phyloP scores from a whole-genome alignment of 83 land plant genomes.

The Thuja plicata region DNA sequence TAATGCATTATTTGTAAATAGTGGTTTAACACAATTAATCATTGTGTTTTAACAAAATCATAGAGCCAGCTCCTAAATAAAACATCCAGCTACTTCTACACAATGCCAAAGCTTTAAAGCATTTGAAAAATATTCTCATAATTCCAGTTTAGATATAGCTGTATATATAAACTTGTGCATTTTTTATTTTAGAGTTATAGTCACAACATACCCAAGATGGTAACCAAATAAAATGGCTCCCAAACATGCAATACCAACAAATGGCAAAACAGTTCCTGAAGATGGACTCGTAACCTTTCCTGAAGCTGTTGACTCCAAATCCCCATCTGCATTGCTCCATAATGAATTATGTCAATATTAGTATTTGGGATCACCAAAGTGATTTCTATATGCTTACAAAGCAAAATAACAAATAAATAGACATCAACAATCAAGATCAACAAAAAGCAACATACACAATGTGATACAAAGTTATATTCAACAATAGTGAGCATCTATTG shows the following conservation, averaged over 20 bases:
- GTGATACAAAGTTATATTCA: neutral
- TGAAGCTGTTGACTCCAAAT: conserved; percentile 44
- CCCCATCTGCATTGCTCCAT: conserved; percentile 41
- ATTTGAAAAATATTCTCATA: neutral
- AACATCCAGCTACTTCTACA: neutral
- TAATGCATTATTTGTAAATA: neutral
- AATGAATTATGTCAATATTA: neutral
- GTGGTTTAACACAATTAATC: neutral
- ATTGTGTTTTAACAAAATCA: neutral
- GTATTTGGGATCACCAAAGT: neutral
- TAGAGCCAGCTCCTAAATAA: neutral
- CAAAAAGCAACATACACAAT: neutral
- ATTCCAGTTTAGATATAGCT: neutral
- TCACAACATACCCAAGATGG: conserved; percentile 83
- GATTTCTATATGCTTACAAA: neutral
- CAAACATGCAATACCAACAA: conserved; percentile 92
- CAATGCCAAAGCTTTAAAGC: neutral
- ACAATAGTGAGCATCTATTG: neutral
- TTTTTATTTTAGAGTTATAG: neutral
- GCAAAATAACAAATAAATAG: neutral
- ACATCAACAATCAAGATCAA: neutral
- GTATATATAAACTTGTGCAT: neutral
- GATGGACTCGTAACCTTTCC: conserved; percentile 38
- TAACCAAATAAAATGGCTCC: conserved; percentile 97
- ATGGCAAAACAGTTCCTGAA: conserved; percentile 81